Conservation (phyloP, 2,329 filamentous ascomycete genomes). For the Aphanoascus verrucosus region DNA sequence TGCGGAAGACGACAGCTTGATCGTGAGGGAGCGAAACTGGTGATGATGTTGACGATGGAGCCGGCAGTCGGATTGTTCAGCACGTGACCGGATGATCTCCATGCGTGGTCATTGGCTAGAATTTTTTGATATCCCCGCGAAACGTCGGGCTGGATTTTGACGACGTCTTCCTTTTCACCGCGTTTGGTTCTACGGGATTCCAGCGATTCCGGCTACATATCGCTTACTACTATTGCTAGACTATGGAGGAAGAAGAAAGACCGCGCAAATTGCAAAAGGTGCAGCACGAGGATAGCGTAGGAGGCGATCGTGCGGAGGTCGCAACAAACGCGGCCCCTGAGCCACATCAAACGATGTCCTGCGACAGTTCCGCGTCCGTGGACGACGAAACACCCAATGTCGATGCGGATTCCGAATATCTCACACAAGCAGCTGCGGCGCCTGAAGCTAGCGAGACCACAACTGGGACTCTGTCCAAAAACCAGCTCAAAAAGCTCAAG, state of each 20-base stretch:
- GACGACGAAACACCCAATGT: neutral
- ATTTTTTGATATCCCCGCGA: neutral
- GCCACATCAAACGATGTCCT: neutral
- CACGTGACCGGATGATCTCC: conserved; percentile 7
- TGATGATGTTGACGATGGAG: neutral
- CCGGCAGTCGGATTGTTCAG: neutral
- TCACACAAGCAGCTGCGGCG: neutral
- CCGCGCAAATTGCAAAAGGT: conserved; percentile 48
- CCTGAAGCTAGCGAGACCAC: conserved; percentile 2
- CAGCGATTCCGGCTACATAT: neutral
- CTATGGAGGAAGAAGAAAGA: conserved; percentile 47
- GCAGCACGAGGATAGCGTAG: conserved; percentile 25
- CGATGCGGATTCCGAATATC: conserved; percentile 8
- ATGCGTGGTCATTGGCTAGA: conserved; percentile 1
- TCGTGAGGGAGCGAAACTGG: neutral
- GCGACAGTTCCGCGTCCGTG: neutral
- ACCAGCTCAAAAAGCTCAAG: conserved; percentile 67
- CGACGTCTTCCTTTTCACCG: neutral
- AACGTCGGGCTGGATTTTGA: neutral
- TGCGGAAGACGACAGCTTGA: neutral
- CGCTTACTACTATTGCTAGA: conserved; percentile 8
- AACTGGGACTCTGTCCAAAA: conserved; percentile 58
- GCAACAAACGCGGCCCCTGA: neutral
- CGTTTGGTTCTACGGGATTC: no score
- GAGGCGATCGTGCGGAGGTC: conserved; percentile 13